Conservation (phyloP, 2,329 filamentous ascomycete species). For the Cordyceps militaris region DNA sequence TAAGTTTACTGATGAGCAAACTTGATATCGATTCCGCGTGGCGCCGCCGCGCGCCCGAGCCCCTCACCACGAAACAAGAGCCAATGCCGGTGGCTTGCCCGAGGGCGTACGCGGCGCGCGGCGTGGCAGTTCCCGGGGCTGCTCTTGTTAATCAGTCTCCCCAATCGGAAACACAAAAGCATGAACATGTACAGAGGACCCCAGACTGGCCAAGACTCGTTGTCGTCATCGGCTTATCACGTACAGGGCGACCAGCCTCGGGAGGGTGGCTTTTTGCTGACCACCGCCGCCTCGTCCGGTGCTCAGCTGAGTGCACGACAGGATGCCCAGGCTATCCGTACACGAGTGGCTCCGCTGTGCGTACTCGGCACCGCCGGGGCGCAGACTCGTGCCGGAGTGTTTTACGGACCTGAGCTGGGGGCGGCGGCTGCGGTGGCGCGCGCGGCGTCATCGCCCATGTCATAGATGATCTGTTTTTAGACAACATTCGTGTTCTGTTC, state of each 20-base stretch:
- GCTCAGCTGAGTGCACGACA: not conserved
- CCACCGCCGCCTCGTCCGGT: not conserved
- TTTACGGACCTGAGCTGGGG: too few relatives aligned
- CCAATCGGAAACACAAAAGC: not conserved
- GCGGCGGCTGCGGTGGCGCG: too few relatives aligned
- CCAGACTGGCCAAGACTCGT: not conserved
- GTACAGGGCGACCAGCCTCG: not conserved
- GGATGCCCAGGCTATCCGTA: too few relatives aligned
- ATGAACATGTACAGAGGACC: not conserved
- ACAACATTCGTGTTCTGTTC: too few relatives aligned
- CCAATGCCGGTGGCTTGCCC: constrained; percentile 1
- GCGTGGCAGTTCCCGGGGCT: not conserved
- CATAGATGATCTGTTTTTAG: too few relatives aligned
- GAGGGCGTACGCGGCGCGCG: not conserved
- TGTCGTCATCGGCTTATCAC: not conserved
- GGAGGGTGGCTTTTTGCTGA: not conserved
- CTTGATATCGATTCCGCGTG: not conserved
- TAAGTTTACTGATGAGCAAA: not conserved
- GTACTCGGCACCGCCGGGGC: not conserved
- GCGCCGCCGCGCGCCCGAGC: not conserved
- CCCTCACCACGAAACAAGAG: constrained; percentile 1
- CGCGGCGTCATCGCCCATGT: too few relatives aligned
- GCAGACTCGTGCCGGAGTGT: not conserved
- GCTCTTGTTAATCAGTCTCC: not conserved
- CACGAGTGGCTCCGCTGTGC: too few relatives aligned